Percentiles rank a stretch among this genome's conserved stretches.
phyloP scores from a whole-genome alignment of 2,329 filamentous ascomycete species.

The Calcarisporium arbuscula region DNA sequence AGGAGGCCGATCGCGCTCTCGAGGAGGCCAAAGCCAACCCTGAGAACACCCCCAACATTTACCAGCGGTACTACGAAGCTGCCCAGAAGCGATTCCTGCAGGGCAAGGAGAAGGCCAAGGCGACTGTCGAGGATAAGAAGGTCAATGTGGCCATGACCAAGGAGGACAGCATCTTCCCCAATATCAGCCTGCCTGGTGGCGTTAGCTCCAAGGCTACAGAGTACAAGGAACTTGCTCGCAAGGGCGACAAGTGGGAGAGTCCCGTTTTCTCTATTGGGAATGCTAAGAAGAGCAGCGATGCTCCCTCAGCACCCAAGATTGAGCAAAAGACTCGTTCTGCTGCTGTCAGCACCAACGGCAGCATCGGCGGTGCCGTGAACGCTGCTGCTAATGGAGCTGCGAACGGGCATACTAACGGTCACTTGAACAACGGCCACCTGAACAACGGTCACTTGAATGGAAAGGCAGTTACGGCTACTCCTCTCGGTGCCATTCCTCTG shows the following conservation, averaged over 20 bases:
- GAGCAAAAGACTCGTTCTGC: conserved; percentile 34
- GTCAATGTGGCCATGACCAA: conserved; percentile 53
- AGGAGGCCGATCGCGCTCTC: conserved; percentile 69
- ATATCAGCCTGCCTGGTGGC: conserved; percentile 72
- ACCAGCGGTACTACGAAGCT: conserved; percentile 74
- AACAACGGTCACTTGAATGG: conserved; percentile 15
- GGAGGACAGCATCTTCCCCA: conserved; percentile 83
- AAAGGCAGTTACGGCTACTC: too few species aligned
- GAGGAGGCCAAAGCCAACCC: conserved; percentile 54
- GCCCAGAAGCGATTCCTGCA: conserved; percentile 67
- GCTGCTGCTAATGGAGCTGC: conserved; percentile 9
- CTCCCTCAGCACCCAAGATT: conserved; percentile 56
- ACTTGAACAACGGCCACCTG: conserved; percentile 1
- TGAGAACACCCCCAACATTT: conserved; percentile 72
- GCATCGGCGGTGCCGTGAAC: conserved; percentile 5
- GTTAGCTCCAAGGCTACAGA: conserved; percentile 92
- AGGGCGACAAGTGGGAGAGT: conserved; percentile 92
- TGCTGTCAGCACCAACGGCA: conserved; percentile 8
- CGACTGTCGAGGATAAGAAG: conserved; percentile 57
- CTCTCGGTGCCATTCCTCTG: too few species aligned
- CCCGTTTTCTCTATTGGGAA: conserved; percentile 85
- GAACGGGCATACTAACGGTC: conserved; percentile 15
- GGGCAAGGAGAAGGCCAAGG: conserved; percentile 70
- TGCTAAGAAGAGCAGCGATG: conserved; percentile 63
- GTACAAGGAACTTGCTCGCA: conserved; percentile 78